Base-by-base conservation (phyloP, 148 eudicot genomes). In the Vaccinium darrowii region DNA sequence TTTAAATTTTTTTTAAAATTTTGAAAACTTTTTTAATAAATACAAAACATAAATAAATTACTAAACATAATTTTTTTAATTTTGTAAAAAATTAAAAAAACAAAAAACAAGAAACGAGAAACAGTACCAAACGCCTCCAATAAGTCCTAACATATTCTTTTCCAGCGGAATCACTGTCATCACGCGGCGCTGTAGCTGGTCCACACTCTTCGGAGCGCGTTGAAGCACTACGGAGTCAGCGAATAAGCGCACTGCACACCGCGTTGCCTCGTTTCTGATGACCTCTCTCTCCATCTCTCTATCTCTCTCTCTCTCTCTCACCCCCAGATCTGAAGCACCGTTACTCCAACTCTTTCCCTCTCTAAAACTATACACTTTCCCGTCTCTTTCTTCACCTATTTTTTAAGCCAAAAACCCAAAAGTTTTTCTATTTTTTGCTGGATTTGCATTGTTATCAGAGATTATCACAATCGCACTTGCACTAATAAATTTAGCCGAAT, bases 401-500 rank as follows among this genome's bases (percentile, higher is more conserved):
- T n/a, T 53, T 49, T 13, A 33, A 23, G 39, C 43, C 5, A 12
- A 83, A 16, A 39, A 39, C 81, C 15, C 4, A 15, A 69, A 30
- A 5, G n/a, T 6, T 57, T 54, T 56, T 39, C 33, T 21, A 15
- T 52, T 25, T 11, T 12, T 25, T 49, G 15, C 72, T 47, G 50
- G 50, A 65, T 65, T 78, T 21, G 62, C 27, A 18, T 30, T 25
- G n/a, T 13, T 60, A 33, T 67, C 36, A 49, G 86, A 14, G 60
- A 58, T 78, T 52, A 33, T 76, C 60, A 82, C 58, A 53, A 23
- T 85, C 52, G 67, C 69, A 74, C 77, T 78, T 63, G 36, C 39
- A 51, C 51, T 19, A 23, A 84, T 19, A 23, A 84, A 78, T 78
- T 39, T 43, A 23, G 53, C 57, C 57, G 5, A 4, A 69, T 52